Evolutionary conservation across 2,329 filamentous ascomycete species (phyloP).

Genomic region (Colletotrichum somersetense): DNA sequence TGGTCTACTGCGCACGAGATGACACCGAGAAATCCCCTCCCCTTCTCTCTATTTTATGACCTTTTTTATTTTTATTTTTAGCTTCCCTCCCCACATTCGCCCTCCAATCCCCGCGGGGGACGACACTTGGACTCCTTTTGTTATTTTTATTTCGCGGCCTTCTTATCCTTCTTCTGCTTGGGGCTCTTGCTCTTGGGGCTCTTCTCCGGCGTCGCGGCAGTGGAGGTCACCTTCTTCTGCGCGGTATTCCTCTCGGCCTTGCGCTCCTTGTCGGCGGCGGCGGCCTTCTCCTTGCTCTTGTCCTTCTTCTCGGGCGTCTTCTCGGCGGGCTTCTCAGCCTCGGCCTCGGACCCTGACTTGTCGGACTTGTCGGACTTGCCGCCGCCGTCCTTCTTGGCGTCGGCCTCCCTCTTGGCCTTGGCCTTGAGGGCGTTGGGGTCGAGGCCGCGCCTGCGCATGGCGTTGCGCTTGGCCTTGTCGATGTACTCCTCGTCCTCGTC

Average conservation of each 20-base stretch:
- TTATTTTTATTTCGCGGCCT: constrained; percentile 29
- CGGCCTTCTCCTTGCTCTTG: constrained; percentile 37
- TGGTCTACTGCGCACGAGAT: constrained; percentile 25
- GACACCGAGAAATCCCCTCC: constrained; percentile 12
- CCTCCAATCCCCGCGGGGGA: background rate
- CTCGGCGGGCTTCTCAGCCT: constrained; percentile 33
- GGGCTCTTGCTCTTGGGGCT: constrained; percentile 40
- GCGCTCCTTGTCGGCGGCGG: constrained; percentile 41
- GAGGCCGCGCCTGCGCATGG: constrained; percentile 79
- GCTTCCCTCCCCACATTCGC: background rate
- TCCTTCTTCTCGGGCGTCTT: constrained; percentile 39
- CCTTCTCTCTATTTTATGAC: background rate
- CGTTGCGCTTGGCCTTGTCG: constrained; percentile 78
- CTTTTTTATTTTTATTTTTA: too few species aligned
- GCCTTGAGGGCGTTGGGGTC: constrained; percentile 71
- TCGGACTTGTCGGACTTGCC: constrained; percentile 23
- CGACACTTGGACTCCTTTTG: background rate
- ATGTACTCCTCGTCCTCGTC: constrained; percentile 80
- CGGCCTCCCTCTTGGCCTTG: constrained; percentile 45
- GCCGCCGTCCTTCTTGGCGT: constrained; percentile 27
- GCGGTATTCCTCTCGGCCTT: constrained; percentile 42
- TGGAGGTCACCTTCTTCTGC: constrained; percentile 23
- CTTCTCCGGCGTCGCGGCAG: constrained; percentile 27
- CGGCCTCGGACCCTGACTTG: constrained; percentile 18
- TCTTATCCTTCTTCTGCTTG: constrained; percentile 41